These are phyloP conservation scores for Teratosphaeria destructans DNA, from an alignment of 2,329 filamentous ascomycete genomes.

Conservation along the genomic window DNA sequence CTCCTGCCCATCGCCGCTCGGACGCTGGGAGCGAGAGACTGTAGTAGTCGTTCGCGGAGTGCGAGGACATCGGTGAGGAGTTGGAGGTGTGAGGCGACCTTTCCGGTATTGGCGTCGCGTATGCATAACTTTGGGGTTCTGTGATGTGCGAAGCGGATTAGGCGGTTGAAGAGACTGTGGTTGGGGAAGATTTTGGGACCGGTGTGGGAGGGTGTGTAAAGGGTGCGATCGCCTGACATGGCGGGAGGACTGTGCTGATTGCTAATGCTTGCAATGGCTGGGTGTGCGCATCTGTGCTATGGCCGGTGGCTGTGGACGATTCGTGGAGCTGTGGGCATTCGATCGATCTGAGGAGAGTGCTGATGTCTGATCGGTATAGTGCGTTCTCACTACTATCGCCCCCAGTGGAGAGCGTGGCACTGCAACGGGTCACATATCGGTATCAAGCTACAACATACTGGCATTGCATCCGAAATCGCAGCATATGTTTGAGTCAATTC, in stretches of 20 bases:
- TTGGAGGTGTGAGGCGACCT: conserved; percentile 31
- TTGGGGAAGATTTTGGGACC: conserved; percentile 21
- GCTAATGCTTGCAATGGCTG: not conserved
- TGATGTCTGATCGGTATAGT: not conserved
- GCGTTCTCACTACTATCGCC: not conserved
- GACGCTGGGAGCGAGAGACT: conserved; percentile 19
- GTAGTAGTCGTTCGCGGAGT: conserved; percentile 29
- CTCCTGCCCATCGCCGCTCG: conserved; percentile 21
- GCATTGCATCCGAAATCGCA: not conserved
- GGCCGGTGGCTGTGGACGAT: not conserved
- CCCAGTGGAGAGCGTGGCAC: not conserved
- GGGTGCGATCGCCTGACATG: conserved; percentile 17
- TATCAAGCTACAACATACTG: not conserved
- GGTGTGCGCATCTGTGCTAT: not conserved
- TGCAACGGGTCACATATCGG: not conserved
- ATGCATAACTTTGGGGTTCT: conserved; percentile 28
- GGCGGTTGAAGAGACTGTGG: conserved; percentile 29
- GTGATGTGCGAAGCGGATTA: conserved; percentile 30
- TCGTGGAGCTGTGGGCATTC: not conserved
- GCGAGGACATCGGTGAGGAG: conserved; percentile 36
- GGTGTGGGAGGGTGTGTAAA: conserved; percentile 11
- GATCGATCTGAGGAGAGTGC: not conserved
- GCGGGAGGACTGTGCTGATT: not conserved
- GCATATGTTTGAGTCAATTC: not conserved
- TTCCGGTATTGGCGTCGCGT: conserved; percentile 28